Evolutionary conservation across 148 eudicot genomes (phyloP).

Genomic region (Camellia sinensis): DNA sequence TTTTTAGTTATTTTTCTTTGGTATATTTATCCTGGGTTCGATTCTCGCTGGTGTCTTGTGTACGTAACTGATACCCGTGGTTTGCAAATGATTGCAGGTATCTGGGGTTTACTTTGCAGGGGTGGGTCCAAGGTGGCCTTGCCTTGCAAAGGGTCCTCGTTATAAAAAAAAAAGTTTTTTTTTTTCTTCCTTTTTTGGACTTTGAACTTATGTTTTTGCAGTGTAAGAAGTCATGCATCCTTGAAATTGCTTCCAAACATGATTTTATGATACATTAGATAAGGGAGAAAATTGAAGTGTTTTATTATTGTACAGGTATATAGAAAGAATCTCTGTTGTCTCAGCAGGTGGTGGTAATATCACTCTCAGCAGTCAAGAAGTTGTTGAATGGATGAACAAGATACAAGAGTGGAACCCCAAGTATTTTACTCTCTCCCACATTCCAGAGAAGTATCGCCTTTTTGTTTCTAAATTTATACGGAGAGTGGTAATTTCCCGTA

Average conservation of each 20-base stretch:
- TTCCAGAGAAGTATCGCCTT: conserved; percentile 59
- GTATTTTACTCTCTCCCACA: conserved; percentile 74
- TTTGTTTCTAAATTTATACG: conserved; percentile 73
- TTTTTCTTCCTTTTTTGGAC: neutral
- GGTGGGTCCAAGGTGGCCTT: no score
- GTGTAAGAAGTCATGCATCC: neutral
- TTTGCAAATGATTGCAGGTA: no score
- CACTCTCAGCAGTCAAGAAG: conserved; percentile 50
- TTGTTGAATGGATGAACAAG: conserved; percentile 73
- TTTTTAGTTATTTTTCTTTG: neutral
- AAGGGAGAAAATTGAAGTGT: no score
- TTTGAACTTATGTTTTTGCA: neutral
- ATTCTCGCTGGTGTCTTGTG: no score
- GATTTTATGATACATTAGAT: neutral
- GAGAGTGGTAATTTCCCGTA: conserved; percentile 73
- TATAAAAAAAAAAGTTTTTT: neutral
- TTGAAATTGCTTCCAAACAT: conserved; percentile 8
- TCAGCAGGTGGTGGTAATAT: conserved; percentile 56
- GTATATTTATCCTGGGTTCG: neutral
- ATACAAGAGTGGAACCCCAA: conserved; percentile 88
- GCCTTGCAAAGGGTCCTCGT: no score
- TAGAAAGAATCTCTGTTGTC: conserved; percentile 81
- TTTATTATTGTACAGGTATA: conserved; percentile 47
- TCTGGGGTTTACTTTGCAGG: no score
- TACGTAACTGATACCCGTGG: no score